phyloP scores from a whole-genome alignment of 2,329 filamentous ascomycete genomes.

The Apiospora saccharicola region DNA sequence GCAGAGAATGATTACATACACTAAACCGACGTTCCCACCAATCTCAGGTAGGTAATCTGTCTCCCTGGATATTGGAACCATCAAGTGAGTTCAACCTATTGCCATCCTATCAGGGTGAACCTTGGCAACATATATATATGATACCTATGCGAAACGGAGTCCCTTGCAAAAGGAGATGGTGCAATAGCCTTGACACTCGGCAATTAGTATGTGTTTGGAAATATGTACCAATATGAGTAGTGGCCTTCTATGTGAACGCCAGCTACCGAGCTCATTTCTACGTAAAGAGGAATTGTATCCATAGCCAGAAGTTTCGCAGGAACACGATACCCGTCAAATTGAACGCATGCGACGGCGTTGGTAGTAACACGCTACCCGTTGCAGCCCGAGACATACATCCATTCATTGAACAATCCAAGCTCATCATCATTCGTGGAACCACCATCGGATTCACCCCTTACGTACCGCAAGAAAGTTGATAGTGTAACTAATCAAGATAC shows the following conservation, averaged over 20 bases:
- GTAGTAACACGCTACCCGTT: not conserved
- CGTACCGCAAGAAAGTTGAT: not conserved
- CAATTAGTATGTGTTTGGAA: too few relatives aligned
- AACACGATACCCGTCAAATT: not conserved
- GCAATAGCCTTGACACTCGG: not conserved
- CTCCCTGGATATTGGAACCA: too few relatives aligned
- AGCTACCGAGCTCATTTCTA: not conserved
- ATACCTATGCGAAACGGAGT: not conserved
- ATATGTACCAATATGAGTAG: not conserved
- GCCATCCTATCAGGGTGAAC: too few relatives aligned
- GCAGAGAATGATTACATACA: too few relatives aligned
- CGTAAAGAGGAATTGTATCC: not conserved
- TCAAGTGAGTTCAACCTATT: too few relatives aligned
- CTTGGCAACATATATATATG: too few relatives aligned
- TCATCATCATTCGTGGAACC: not conserved
- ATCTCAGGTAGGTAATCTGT: too few relatives aligned
- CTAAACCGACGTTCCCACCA: too few relatives aligned
- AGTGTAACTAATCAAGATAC: not conserved
- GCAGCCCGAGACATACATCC: conserved; percentile 1
- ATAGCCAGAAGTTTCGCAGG: not conserved
- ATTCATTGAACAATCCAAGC: not conserved
- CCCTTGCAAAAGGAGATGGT: not conserved
- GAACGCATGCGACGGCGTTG: not conserved
- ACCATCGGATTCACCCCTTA: not conserved
- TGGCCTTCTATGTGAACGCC: not conserved